phyloP scores from a whole-genome alignment of 371 early-diverging fungal species.

The Circinella umbellata region DNA sequence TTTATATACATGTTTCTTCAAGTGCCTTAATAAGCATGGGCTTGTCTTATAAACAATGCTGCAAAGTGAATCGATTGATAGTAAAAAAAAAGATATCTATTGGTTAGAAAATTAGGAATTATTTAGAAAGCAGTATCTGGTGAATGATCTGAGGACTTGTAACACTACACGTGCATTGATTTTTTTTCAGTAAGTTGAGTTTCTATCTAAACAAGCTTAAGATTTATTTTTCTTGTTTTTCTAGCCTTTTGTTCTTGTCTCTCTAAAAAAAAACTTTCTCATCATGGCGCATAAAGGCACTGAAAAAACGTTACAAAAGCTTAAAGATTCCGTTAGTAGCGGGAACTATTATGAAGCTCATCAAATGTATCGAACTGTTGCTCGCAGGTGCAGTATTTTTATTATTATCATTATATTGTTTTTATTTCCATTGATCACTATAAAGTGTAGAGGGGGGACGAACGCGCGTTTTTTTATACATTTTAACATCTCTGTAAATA shows the following conservation, averaged over 20 bases:
- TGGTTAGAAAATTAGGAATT: too few relatives aligned
- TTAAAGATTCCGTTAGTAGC: constrained; percentile 69
- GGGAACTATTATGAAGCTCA: constrained; percentile 94
- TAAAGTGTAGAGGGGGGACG: neutral
- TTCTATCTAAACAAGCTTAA: neutral
- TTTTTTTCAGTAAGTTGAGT: too few relatives aligned
- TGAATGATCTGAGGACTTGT: too few relatives aligned
- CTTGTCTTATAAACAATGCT: too few relatives aligned
- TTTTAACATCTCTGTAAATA: neutral
- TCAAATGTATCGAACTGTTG: constrained; percentile 91
- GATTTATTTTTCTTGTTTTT: neutral
- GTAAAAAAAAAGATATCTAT: too few relatives aligned
- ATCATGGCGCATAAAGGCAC: constrained; percentile 66
- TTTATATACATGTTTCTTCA: too few relatives aligned
- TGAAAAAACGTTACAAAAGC: constrained; percentile 71
- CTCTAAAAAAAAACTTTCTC: neutral
- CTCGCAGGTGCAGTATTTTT: constrained; percentile 68
- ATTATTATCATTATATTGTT: neutral
- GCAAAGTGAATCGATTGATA: too few relatives aligned
- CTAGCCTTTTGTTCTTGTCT: neutral
- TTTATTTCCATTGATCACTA: neutral
- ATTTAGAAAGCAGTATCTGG: too few relatives aligned
- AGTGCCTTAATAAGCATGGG: too few relatives aligned
- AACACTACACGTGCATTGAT: too few relatives aligned
- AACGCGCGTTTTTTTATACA: neutral